These are phyloP conservation scores for Silene coronaria DNA, from an alignment of 179 eudicot genomes.

Conservation along the genomic window DNA sequence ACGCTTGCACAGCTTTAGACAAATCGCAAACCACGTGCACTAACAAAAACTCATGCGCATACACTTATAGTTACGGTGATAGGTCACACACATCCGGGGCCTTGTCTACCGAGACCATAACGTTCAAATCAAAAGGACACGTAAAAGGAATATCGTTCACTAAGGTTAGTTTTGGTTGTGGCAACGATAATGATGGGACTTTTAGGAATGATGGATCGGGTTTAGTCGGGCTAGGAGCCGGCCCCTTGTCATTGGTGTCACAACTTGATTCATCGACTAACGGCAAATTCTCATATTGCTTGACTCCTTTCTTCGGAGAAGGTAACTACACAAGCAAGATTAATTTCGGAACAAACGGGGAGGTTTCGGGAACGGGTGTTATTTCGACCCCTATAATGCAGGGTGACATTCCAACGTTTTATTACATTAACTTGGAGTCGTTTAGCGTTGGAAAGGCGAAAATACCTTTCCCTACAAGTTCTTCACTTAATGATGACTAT, in stretches of 20 bases:
- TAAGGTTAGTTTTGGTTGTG: conserved; percentile 42
- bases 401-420: conserved; percentile 22
- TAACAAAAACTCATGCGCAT: conserved; percentile 21
- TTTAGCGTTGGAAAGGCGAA: conserved; percentile 20
- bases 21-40: conserved; percentile 7
- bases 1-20: conserved; percentile 20
- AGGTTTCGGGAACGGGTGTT: conserved; percentile 24
- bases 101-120: conserved; percentile 5
- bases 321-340: conserved; percentile 32
- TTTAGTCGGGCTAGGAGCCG: conserved; percentile 53
- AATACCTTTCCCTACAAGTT: conserved; percentile 6
- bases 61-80: conserved; percentile 35
- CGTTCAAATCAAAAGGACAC: conserved; percentile 7
- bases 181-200: conserved; percentile 34
- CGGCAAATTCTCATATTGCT: conserved; percentile 55
- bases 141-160: conserved; percentile 3
- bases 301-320: conserved; percentile 16
- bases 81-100: conserved; percentile 35
- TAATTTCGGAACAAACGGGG: conserved; percentile 37
- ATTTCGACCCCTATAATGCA: conserved; percentile 36
- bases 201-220: conserved; percentile 38
- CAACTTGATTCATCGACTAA: conserved; percentile 32
- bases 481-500: not conserved
- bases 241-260: conserved; percentile 32
- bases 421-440: conserved; percentile 38